Conservation (phyloP, 2,329 filamentous ascomycete species). For the Pochonia chlamydosporia region DNA sequence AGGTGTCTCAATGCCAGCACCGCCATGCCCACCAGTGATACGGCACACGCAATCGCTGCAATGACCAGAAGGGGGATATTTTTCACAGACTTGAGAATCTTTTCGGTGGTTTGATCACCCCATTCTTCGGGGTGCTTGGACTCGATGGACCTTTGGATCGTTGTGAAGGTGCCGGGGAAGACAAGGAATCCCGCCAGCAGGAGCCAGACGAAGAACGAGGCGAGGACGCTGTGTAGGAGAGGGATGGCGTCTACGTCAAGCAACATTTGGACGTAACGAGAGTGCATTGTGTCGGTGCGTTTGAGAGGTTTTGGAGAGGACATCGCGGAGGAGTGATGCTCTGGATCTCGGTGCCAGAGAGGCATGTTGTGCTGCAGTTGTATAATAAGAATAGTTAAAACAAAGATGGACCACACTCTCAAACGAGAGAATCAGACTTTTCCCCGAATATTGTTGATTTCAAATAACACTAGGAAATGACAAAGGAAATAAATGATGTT, state of each 20-base stretch:
- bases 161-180: slow-evolving; percentile 46
- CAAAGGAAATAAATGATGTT: slow-evolving; percentile 4
- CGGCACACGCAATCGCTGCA: slow-evolving; percentile 34
- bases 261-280: slow-evolving; percentile 40
- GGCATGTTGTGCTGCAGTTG: too few species aligned
- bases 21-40: slow-evolving; percentile 28
- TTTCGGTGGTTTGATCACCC: slow-evolving; percentile 13
- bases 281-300: slow-evolving; percentile 21
- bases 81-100: slow-evolving; percentile 18
- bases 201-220: slow-evolving; percentile 34
- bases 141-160: slow-evolving; percentile 22
- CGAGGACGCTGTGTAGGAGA: slow-evolving; percentile 39
- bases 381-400: not conserved
- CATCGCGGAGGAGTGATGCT: slow-evolving; percentile 7
- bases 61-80: slow-evolving; percentile 37
- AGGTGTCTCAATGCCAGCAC: slow-evolving; percentile 38
- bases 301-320: slow-evolving; percentile 10
- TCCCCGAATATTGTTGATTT: not conserved
- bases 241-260: slow-evolving; percentile 40
- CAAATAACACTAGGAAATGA: not conserved
- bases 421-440: not conserved
- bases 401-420: not conserved
- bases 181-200: slow-evolving; percentile 48
- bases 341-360: slow-evolving; percentile 5
- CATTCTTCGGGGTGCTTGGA: slow-evolving; percentile 11